Evolutionary conservation across 169 alveolate genomes (phyloP).

Genomic region (Plasmodium knowlesi): DNA sequence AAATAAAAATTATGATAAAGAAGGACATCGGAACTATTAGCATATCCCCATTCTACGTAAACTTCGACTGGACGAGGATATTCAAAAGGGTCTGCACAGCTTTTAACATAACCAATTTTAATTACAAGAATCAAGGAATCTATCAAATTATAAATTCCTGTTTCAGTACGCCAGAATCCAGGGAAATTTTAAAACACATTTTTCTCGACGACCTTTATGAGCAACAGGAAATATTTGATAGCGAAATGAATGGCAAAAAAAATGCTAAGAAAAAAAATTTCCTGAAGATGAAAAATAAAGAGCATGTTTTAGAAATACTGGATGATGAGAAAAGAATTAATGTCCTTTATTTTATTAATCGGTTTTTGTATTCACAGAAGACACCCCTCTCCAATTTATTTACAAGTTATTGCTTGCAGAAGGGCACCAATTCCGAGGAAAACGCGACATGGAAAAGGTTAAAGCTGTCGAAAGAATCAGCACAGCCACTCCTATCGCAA

Average conservation of each 20-base stretch:
- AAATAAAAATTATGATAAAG: conserved; percentile 66
- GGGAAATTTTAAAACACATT: conserved; percentile 12
- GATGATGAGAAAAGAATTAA: conserved; percentile 64
- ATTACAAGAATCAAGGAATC: conserved; percentile 40
- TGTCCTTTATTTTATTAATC: conserved; percentile 51
- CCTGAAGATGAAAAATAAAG: neutral
- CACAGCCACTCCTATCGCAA: neutral
- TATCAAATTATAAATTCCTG: conserved; percentile 36
- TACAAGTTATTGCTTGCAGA: conserved; percentile 1
- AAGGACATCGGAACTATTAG: conserved; percentile 63
- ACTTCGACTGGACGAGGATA: conserved; percentile 37
- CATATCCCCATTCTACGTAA: conserved; percentile 62
- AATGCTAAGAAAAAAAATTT: conserved; percentile 5
- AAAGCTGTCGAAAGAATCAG: neutral
- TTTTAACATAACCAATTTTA: conserved; percentile 18
- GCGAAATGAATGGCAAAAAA: conserved; percentile 28
- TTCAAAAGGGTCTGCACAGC: conserved; percentile 48
- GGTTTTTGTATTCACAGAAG: conserved; percentile 61
- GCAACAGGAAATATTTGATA: conserved; percentile 51
- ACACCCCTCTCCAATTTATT: conserved; percentile 60
- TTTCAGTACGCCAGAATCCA: neutral
- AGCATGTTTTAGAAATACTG: conserved; percentile 15
- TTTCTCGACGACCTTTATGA: conserved; percentile 30
- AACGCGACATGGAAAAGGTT: neutral
- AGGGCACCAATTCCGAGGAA: too few relatives aligned